Percentiles rank a stretch among this genome's conserved stretches.
Conservation (phyloP, 345 rosid genomes). For the Citrus unshiu region DNA sequence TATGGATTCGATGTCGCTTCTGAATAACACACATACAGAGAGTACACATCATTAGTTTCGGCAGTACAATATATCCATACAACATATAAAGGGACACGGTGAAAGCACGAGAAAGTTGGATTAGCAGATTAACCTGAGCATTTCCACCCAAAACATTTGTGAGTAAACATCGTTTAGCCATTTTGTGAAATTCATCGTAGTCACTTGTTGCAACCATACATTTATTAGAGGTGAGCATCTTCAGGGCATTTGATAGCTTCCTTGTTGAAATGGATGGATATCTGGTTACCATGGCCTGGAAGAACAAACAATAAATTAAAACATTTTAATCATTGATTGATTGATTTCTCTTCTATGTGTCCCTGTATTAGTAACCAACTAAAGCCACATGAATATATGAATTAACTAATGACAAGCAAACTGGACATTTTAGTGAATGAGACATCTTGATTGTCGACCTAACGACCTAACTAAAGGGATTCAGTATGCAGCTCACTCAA, state of each 20-base stretch:
- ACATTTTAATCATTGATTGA: neutral
- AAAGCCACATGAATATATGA: neutral
- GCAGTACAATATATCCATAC: neutral
- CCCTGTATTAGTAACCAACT: neutral
- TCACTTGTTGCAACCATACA: slow-evolving; percentile 91
- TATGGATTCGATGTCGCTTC: slow-evolving; percentile 56
- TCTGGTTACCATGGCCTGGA: slow-evolving; percentile 84
- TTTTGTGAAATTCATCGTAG: slow-evolving; percentile 72
- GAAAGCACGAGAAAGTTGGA: neutral
- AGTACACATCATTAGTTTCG: neutral
- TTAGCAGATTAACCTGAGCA: slow-evolving; percentile 61
- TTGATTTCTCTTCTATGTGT: neutral
- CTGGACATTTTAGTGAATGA: neutral
- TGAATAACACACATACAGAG: slow-evolving; percentile 14
- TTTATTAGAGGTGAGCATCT: slow-evolving; percentile 63
- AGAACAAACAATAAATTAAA: neutral
- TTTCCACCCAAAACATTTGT: slow-evolving; percentile 54
- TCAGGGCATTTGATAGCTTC: slow-evolving; percentile 66
- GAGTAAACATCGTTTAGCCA: slow-evolving; percentile 51
- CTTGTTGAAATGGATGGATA: slow-evolving; percentile 74
- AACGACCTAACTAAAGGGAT: neutral
- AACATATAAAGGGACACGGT: neutral
- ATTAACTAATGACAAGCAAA: neutral
- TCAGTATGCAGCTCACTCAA: neutral
- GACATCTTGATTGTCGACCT: neutral